Base-by-base conservation (phyloP, 768 basidiomycete species). In the Lentinula guzmanii region DNA sequence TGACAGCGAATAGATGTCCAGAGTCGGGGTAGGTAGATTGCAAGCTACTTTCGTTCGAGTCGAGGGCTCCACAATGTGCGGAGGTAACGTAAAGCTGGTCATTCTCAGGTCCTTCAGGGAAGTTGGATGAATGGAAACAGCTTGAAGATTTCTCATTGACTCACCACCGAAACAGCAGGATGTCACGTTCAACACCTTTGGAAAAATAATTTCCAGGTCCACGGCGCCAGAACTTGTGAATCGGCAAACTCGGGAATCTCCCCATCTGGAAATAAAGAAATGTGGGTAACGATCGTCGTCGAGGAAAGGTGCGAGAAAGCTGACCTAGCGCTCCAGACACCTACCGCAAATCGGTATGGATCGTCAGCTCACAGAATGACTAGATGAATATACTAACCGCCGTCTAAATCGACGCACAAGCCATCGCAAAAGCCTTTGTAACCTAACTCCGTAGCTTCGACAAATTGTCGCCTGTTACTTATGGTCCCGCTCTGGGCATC, bases 81-180 rank as follows among this genome's bases (percentile, higher is more conserved):
- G 82, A 81, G 5, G 84, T 85, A 8, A 89, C 82, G 65, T 82
- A 89, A 45, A 89, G 69, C 65, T 85, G 81, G 68, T 88, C 86
- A 46, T 86, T 77, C 46, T 82, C 75, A 15, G 79, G 78, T 24
- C 87, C 86, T 86, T 57, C n/a, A 53, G 31, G 42, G 37, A 51
- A 31, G 10, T 46, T 31, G 60, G 50, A 65, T 53, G 24, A 42
- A 64, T 43, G 34, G 39, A 11, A 41, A 11, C 24, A 55, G 35
- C 13, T 45, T 35, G n/a, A 42, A 33, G 59, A 54, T 28, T 16
- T 28, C 13, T 56, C 24, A 28, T 21, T 28, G 10, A 61, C 71
- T 66, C 65, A 83, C 86, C 86, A 71, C 86, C 88, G 68, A 89
- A 89, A 67, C 83, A 85, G 64, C 87, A 88, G 10, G 86, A 79